A percentile compares a stretch with the other conserved stretches of the same genome.
Conservation (phyloP, 208 protist genomes). For the Endotrypanum monterogeii region DNA sequence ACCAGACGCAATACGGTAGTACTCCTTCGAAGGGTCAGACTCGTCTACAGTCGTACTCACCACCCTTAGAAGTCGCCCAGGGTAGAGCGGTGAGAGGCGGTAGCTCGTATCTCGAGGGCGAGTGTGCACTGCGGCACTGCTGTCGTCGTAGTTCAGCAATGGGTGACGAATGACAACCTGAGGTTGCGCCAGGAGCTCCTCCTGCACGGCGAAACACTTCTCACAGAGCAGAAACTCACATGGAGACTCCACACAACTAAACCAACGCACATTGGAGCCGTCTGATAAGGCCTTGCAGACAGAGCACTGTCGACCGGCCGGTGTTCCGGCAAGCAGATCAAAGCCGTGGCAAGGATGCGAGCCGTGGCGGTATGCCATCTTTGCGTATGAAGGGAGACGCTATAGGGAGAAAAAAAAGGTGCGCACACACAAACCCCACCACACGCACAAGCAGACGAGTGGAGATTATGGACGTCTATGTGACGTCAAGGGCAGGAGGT, state of each 20-base stretch:
- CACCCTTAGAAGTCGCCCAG: constrained; percentile 62
- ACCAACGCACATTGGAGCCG: constrained; percentile 59
- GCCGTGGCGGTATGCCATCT: constrained; percentile 44
- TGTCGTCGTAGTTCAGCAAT: constrained; percentile 46
- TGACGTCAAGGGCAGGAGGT: neutral
- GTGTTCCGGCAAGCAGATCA: constrained; percentile 16
- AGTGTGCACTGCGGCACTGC: constrained; percentile 53
- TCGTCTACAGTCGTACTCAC: constrained; percentile 60
- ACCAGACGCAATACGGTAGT: constrained; percentile 69
- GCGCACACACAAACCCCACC: neutral
- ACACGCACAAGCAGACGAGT: neutral
- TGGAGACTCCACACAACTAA: constrained; percentile 39
- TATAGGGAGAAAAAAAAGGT: neutral
- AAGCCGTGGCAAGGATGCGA: constrained; percentile 73
- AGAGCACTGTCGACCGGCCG: constrained; percentile 36
- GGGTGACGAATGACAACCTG: constrained; percentile 81
- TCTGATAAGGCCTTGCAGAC: constrained; percentile 63
- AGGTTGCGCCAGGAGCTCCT: constrained; percentile 50
- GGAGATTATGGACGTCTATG: neutral
- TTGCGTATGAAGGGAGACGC: neutral
- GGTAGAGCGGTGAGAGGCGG: constrained; percentile 65
- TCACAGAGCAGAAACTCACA: constrained; percentile 66
- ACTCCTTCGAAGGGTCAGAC: constrained; percentile 45
- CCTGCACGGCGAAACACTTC: constrained; percentile 84
- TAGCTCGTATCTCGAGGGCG: constrained; percentile 59